These are phyloP conservation scores for Psilocybe cyanescens DNA, from an alignment of 768 basidiomycete species.

Conservation along the genomic window DNA sequence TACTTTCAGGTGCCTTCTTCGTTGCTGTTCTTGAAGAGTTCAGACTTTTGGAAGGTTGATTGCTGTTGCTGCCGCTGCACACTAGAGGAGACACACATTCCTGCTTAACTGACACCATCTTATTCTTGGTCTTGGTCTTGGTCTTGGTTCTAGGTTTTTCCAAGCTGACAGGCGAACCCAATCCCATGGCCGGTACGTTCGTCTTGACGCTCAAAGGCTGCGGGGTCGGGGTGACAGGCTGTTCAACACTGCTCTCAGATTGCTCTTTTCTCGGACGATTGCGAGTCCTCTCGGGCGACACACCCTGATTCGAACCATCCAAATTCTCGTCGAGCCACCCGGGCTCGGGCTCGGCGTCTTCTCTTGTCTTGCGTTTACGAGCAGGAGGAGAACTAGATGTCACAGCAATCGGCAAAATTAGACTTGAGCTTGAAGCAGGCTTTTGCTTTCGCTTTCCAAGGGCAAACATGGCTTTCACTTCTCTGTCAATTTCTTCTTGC, in stretches of 20 bases:
- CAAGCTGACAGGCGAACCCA: neutral
- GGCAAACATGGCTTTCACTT: neutral
- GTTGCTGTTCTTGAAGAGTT: neutral
- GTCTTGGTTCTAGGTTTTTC: neutral
- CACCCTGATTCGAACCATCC: neutral
- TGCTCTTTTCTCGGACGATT: neutral
- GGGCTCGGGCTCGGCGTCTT: constrained; percentile 42
- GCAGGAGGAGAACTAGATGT: constrained; percentile 27
- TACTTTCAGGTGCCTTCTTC: neutral
- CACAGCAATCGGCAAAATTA: constrained; percentile 32
- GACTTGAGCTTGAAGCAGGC: constrained; percentile 34
- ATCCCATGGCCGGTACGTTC: neutral
- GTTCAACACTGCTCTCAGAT: neutral
- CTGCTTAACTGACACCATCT: neutral
- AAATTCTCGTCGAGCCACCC: constrained; percentile 33
- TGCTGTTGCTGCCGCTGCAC: neutral
- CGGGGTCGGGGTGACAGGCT: neutral
- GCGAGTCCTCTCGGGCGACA: neutral
- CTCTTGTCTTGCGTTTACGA: constrained; percentile 38
- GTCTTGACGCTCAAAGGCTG: neutral
- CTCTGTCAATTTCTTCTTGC: constrained; percentile 28
- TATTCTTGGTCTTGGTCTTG: neutral
- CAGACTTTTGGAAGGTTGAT: neutral
- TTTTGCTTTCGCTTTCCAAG: constrained; percentile 51
- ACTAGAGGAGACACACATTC: no score